phyloP scores from a whole-genome alignment of 73 alveolate species.

The Paraurostyla sp. region DNA sequence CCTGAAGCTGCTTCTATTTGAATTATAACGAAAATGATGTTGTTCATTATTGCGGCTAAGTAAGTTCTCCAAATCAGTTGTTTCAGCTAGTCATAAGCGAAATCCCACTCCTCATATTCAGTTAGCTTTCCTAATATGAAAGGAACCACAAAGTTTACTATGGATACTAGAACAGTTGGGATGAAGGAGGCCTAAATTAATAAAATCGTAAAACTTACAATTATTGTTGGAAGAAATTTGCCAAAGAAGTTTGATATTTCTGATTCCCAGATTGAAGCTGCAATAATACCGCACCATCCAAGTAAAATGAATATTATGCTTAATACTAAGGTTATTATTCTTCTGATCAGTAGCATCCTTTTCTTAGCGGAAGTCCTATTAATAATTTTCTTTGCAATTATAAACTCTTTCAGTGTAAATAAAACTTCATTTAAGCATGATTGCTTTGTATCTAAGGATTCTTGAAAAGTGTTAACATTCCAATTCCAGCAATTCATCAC shows the following conservation, averaged over 20 bases:
- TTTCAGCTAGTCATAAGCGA: neutral
- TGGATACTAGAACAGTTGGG: neutral
- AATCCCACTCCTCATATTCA: neutral
- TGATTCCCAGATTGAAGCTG: neutral
- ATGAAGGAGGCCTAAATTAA: neutral
- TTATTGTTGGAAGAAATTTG: neutral
- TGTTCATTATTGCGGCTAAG: neutral
- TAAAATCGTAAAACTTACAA: neutral
- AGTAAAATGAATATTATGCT: neutral
- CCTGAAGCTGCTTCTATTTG: neutral
- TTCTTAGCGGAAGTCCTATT: neutral
- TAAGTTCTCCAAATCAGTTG: neutral
- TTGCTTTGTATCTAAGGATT: neutral
- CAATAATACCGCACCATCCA: neutral
- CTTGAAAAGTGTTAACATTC: neutral
- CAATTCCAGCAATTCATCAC: neutral
- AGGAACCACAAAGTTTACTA: neutral
- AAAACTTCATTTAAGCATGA: neutral
- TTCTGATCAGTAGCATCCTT: neutral
- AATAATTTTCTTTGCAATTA: neutral
- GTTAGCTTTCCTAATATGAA: neutral
- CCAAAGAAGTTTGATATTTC: neutral
- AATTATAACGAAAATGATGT: neutral
- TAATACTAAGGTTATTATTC: neutral
- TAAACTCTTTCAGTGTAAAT: neutral